Conservation (phyloP, 2,329 filamentous ascomycete genomes). For the Pezicula radicicola region DNA sequence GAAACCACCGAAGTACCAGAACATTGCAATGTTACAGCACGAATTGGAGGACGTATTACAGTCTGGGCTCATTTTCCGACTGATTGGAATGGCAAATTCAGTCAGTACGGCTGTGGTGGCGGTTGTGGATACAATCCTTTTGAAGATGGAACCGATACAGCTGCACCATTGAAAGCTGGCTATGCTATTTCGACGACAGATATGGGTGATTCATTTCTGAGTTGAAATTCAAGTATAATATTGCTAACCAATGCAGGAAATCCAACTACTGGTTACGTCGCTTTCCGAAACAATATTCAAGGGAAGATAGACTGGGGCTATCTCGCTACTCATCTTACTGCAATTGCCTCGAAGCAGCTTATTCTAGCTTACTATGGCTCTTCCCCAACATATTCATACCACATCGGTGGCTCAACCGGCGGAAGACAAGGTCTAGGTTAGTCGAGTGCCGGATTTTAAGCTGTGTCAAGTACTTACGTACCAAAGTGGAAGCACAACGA, state of each 20-base stretch:
- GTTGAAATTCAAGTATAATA: too few species aligned
- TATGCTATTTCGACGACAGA: background rate
- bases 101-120: slow-evolving; percentile 1
- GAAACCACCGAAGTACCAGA: background rate
- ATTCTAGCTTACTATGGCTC: slow-evolving; percentile 20
- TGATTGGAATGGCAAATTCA: background rate
- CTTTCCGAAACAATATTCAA: slow-evolving; percentile 1
- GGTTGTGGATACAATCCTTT: slow-evolving; percentile 2
- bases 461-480: too few species aligned
- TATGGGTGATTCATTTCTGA: background rate
- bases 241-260: background rate
- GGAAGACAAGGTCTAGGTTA: slow-evolving; percentile 29
- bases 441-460: too few species aligned
- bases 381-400: slow-evolving; percentile 31
- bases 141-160: background rate
- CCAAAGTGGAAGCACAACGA: slow-evolving; percentile 27
- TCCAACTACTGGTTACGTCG: background rate
- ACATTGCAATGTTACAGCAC: background rate
- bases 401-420: slow-evolving; percentile 31
- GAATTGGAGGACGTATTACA: background rate
- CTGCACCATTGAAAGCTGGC: background rate
- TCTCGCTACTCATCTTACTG: background rate
- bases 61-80: background rate
- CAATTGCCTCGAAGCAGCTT: background rate
- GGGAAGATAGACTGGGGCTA: slow-evolving; percentile 1